A percentile compares a stretch with the other conserved stretches of the same genome.
phyloP scores from a whole-genome alignment of 2,329 filamentous ascomycete species.

The Claviceps pusilla region DNA sequence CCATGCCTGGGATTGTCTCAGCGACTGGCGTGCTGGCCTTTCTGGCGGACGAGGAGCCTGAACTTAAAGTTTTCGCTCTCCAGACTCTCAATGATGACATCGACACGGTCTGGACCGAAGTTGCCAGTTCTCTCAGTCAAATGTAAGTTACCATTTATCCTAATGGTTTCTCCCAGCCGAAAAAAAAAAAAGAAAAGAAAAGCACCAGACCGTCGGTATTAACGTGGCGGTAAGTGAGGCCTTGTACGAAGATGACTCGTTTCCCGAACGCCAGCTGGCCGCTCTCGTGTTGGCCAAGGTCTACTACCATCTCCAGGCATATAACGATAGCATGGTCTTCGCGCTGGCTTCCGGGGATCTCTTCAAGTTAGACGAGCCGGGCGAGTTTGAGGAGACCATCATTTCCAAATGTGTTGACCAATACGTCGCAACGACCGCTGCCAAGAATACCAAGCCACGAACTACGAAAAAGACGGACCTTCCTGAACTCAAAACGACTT shows the following conservation, averaged over 20 bases:
- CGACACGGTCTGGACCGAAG: slow-evolving; percentile 93
- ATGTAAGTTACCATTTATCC: slow-evolving; percentile 45
- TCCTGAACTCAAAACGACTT: slow-evolving; percentile 66
- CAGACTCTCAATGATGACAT: slow-evolving; percentile 94
- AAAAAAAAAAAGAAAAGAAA: no score
- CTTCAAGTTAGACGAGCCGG: slow-evolving; percentile 78
- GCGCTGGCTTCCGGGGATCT: slow-evolving; percentile 87
- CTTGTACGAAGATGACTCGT: slow-evolving; percentile 89
- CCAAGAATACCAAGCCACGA: slow-evolving; percentile 32
- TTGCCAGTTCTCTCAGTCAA: slow-evolving; percentile 78
- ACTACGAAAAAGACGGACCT: slow-evolving; percentile 32
- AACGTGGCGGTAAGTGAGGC: slow-evolving; percentile 60
- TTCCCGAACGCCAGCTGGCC: slow-evolving; percentile 84
- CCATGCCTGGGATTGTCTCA: slow-evolving; percentile 86
- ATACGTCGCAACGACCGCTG: slow-evolving; percentile 64
- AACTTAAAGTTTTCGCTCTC: slow-evolving; percentile 87
- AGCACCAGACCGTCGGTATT: neutral
- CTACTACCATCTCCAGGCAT: slow-evolving; percentile 96
- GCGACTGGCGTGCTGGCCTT: slow-evolving; percentile 92
- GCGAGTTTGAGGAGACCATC: slow-evolving; percentile 98
- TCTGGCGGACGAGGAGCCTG: slow-evolving; percentile 82
- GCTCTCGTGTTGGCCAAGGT: slow-evolving; percentile 93
- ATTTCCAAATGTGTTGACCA: slow-evolving; percentile 97
- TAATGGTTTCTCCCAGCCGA: neutral
- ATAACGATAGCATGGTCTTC: slow-evolving; percentile 98